A percentile compares a stretch with the other conserved stretches of the same genome.
Conservation (phyloP, 129 eudicot genomes). For the Helianthus annuus region DNA sequence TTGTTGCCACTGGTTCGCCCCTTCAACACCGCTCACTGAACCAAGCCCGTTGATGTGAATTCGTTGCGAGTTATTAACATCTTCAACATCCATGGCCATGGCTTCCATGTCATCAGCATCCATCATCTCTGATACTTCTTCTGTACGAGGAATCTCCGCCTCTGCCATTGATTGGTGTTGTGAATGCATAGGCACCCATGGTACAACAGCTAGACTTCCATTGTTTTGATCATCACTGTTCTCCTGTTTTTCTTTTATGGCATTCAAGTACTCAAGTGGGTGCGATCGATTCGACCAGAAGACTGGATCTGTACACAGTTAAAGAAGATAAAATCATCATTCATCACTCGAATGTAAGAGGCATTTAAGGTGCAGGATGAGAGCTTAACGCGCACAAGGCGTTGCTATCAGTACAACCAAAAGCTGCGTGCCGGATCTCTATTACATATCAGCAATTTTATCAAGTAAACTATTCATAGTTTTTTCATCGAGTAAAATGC, state of each 20-base stretch:
- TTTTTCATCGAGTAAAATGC: too few relatives aligned
- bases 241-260: conserved; percentile 24
- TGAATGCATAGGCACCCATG: conserved; percentile 59
- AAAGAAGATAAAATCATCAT: background rate
- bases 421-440: too few relatives aligned
- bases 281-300: conserved; percentile 37
- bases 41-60: conserved; percentile 21
- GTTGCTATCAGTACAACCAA: too few relatives aligned
- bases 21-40: conserved; percentile 31
- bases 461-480: too few relatives aligned
- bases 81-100: conserved; percentile 65
- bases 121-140: conserved; percentile 46
- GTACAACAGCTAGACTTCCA: conserved; percentile 66
- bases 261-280: conserved; percentile 18
- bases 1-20: conserved; percentile 64
- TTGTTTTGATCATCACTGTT: background rate
- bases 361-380: too few relatives aligned
- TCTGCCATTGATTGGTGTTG: conserved; percentile 22
- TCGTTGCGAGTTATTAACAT: conserved; percentile 32
- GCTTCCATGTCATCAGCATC: conserved; percentile 46
- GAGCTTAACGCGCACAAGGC: too few relatives aligned
- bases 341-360: background rate
- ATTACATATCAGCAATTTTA: too few relatives aligned
- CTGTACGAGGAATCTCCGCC: conserved; percentile 20
- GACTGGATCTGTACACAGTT: conserved; percentile 37